Evolutionary conservation across 2,329 filamentous ascomycete species (phyloP), one percentile per base, ranked within the genome.

Genomic region (Myriosclerotinia scirpicola): DNA sequence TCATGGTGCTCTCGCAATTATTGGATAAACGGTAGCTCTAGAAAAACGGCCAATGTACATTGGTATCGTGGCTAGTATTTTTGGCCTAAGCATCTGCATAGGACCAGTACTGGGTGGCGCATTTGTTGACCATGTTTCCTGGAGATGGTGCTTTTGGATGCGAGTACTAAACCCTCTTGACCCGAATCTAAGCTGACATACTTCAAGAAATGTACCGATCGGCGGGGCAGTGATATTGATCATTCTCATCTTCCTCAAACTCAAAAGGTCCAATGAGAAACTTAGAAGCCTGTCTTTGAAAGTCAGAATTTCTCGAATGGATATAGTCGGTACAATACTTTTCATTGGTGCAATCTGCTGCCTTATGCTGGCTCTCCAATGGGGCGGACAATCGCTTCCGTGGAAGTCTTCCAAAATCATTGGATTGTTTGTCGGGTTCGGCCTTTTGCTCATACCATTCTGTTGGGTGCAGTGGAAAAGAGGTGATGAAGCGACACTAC

Each of bases 101-200:
- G 87, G 87, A 0, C 87, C 86, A 0, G 80, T 88, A n/a, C 78
- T 88, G 85, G 83, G 86, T 60, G 86, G 86, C 50, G 80, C 82
- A 2, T 85, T 88, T 68, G 87, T 86, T 0, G 79, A 87, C 60
- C 81, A 80, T 67, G 77, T 79, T 0, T 73, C 76, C 1, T 71
- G 80, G 50, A 69, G 75, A 5, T 78, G 79, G 69, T 74, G 72
- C 61, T 71, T 73, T 61, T 74, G 73, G 72, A 78, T 80, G 71
- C 74, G 70, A 68, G 71, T 61, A 71, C 67, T 70, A 40, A 11
- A 60, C 22, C 6, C 3, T 26, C 14, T 12, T 52, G 48, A 26
- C 26, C 26, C 48, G 48, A 52, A 20, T 30, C 7, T 52, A 7
- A 9, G 26, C 48, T 52, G 14, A 52, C 48, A 5, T 52, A 52